Percentiles rank a stretch among this genome's conserved stretches.
phyloP scores from a whole-genome alignment of 305 asterid species.

The Withania somnifera region DNA sequence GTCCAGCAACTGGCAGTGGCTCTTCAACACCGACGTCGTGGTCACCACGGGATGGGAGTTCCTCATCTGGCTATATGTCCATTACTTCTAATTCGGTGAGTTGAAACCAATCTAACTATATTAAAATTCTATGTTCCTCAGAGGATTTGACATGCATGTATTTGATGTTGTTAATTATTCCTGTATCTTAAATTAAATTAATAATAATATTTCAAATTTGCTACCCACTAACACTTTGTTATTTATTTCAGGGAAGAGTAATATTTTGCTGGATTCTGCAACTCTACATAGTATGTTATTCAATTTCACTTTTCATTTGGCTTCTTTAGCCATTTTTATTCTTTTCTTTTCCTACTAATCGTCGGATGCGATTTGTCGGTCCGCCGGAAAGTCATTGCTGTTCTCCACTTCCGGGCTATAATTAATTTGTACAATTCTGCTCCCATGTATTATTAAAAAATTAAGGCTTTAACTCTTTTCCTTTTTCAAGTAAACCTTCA shows the following conservation, averaged over 20 bases:
- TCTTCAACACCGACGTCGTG: slow-evolving; percentile 15
- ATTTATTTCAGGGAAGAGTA: neutral
- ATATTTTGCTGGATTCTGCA: neutral
- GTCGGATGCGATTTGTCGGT: neutral
- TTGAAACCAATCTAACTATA: neutral
- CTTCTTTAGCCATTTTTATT: neutral
- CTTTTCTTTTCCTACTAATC: neutral
- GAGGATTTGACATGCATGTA: too few relatives aligned
- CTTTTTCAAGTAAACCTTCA: too few relatives aligned
- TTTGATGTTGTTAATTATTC: too few relatives aligned
- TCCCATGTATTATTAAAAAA: neutral
- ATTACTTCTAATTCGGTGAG: slow-evolving; percentile 56
- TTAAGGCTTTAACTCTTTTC: neutral
- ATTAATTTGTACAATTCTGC: neutral
- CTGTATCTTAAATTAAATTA: neutral
- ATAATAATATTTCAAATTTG: neutral
- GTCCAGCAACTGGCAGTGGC: neutral
- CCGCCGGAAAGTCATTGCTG: neutral
- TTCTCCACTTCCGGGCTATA: neutral
- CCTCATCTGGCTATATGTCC: slow-evolving; percentile 55
- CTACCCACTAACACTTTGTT: neutral
- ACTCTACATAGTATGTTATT: neutral
- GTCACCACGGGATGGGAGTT: slow-evolving; percentile 20
- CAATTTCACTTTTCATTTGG: neutral
- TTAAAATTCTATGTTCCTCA: too few relatives aligned